Conservation (phyloP, 768 basidiomycete genomes). For the Lenzites betulinus region DNA sequence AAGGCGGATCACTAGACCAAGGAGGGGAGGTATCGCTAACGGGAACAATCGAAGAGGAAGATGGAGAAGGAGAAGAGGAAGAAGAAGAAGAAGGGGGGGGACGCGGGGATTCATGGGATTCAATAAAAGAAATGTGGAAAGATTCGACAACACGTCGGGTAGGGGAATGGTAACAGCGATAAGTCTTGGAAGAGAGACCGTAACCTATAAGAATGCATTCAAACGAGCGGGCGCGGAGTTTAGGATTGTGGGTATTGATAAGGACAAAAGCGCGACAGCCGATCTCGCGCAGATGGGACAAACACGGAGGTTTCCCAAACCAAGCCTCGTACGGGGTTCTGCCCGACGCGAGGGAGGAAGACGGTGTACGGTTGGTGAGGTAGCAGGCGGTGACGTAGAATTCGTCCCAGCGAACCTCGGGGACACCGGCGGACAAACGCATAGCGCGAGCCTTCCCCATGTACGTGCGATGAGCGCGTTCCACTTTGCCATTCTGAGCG, state of each 20-base stretch:
- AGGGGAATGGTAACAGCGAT: slow-evolving; percentile 25
- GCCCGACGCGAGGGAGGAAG: neutral
- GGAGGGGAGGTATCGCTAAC: too few relatives aligned
- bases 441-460: slow-evolving; percentile 19
- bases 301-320: slow-evolving; percentile 19
- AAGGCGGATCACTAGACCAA: too few relatives aligned
- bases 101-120: slow-evolving; percentile 18
- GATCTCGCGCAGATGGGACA: slow-evolving; percentile 29
- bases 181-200: slow-evolving; percentile 26
- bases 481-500: slow-evolving; percentile 40
- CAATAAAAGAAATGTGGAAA: slow-evolving; percentile 26
- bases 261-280: slow-evolving; percentile 29
- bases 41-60: too few relatives aligned
- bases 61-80: too few relatives aligned
- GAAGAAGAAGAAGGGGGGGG: neutral
- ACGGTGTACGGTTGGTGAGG: slow-evolving; percentile 6
- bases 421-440: neutral
- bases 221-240: slow-evolving; percentile 20
- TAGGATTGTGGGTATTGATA: slow-evolving; percentile 23
- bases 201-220: slow-evolving; percentile 32
- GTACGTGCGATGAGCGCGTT: slow-evolving; percentile 39
- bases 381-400: slow-evolving; percentile 15
- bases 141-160: slow-evolving; percentile 11
- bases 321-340: slow-evolving; percentile 14
- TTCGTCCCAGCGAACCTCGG: slow-evolving; percentile 14